A percentile compares a stretch with the other conserved stretches of the same genome.
Evolutionary conservation across 2,329 filamentous ascomycete species (phyloP).

Genomic region (Tolypocladium guangdongense): DNA sequence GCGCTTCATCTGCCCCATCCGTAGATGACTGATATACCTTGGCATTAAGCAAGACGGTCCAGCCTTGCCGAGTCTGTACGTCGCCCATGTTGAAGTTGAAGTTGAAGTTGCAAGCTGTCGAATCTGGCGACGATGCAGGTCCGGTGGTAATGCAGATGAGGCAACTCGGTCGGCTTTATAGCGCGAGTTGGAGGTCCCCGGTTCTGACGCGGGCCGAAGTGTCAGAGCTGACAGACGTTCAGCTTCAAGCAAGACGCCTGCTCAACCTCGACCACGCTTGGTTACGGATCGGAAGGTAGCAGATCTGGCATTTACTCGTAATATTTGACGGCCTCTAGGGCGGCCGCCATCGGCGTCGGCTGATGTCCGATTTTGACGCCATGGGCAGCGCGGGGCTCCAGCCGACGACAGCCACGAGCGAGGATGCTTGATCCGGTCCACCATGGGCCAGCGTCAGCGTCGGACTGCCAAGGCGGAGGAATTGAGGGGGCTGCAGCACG

Average conservation of each 20-base stretch:
- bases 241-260: not conserved
- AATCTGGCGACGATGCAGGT: not conserved
- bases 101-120: too few species aligned
- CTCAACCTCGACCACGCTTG: not conserved
- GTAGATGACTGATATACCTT: constrained; percentile 8
- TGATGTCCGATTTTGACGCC: not conserved
- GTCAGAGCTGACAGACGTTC: not conserved
- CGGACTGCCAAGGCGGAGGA: not conserved
- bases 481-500: not conserved
- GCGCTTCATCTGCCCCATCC: not conserved
- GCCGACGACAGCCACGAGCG: not conserved
- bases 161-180: not conserved
- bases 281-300: not conserved
- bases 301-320: not conserved
- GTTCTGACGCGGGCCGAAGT: not conserved
- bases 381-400: not conserved
- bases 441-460: not conserved
- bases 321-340: too few species aligned
- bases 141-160: not conserved
- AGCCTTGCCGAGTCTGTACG: not conserved
- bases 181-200: not conserved
- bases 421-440: not conserved
- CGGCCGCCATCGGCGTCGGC: not conserved
- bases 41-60: constrained; percentile 10
- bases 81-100: constrained; percentile 6